Conservation (phyloP, 495 filamentous ascomycete genomes). For the Ramalina intermedia region DNA sequence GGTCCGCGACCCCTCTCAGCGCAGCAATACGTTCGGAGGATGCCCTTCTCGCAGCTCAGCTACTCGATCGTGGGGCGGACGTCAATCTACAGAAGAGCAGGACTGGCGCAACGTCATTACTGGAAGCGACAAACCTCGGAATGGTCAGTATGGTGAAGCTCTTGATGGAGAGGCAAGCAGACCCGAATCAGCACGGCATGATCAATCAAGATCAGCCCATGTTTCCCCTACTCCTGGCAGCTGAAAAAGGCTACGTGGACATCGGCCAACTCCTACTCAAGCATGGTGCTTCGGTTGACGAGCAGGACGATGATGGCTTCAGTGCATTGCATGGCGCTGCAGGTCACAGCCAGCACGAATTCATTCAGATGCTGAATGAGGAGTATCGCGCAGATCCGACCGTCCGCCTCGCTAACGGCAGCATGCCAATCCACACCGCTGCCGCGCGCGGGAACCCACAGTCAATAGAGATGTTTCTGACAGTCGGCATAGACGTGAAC, state of each 20-base stretch:
- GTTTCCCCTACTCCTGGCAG: constrained; percentile 1
- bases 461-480: constrained; percentile 4
- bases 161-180: neutral
- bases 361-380: neutral
- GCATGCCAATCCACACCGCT: neutral
- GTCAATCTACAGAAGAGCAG: neutral
- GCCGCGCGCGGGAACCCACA: neutral
- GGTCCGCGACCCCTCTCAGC: too few species aligned
- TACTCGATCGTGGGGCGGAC: neutral
- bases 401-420: neutral
- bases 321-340: neutral
- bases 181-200: neutral
- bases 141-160: neutral
- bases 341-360: neutral
- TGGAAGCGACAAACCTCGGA: neutral
- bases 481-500: constrained; percentile 29
- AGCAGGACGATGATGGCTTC: neutral
- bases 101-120: neutral
- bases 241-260: neutral
- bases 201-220: neutral
- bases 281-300: constrained; percentile 3
- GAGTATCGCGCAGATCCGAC: neutral
- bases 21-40: too few species aligned
- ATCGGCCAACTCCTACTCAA: constrained; percentile 3
- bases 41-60: neutral